Conservation (phyloP, 169 alveolate genomes). For the Amoebophrya sp. region DNA sequence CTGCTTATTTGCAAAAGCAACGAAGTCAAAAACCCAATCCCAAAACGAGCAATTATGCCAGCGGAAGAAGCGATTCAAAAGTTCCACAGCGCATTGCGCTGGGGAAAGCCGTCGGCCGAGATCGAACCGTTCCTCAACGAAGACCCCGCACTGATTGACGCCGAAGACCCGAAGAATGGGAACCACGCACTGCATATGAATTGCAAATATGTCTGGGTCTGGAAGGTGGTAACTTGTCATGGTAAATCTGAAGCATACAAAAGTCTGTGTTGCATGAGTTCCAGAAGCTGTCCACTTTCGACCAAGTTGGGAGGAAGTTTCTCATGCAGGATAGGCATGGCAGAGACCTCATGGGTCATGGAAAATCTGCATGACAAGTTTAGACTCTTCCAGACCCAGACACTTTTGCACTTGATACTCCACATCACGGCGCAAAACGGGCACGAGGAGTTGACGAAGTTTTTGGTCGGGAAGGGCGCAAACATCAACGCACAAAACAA, state of each 20-base stretch:
- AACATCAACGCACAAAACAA: slow-evolving; percentile 20
- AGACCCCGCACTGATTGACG: neutral
- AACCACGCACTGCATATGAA: too few relatives aligned
- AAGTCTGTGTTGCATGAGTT: too few relatives aligned
- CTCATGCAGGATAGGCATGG: neutral
- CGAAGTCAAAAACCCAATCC: too few relatives aligned
- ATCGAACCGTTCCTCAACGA: neutral
- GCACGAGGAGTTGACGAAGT: neutral
- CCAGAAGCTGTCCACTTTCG: neutral
- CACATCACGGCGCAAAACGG: slow-evolving; percentile 18
- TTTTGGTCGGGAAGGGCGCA: neutral
- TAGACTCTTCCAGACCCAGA: too few relatives aligned
- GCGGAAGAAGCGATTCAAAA: neutral
- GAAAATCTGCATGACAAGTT: too few relatives aligned
- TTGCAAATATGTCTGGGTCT: too few relatives aligned
- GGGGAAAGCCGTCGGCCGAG: neutral
- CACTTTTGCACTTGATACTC: too few relatives aligned
- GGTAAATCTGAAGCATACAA: too few relatives aligned
- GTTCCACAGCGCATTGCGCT: neutral
- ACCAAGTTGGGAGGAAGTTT: neutral
- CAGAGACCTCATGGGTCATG: too few relatives aligned
- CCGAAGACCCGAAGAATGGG: neutral
- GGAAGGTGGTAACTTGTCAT: too few relatives aligned
- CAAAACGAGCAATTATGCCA: too few relatives aligned
- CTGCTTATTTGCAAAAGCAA: too few relatives aligned